Base-by-base conservation (phyloP, 495 filamentous ascomycete species). In the Aspergillus sparsus region DNA sequence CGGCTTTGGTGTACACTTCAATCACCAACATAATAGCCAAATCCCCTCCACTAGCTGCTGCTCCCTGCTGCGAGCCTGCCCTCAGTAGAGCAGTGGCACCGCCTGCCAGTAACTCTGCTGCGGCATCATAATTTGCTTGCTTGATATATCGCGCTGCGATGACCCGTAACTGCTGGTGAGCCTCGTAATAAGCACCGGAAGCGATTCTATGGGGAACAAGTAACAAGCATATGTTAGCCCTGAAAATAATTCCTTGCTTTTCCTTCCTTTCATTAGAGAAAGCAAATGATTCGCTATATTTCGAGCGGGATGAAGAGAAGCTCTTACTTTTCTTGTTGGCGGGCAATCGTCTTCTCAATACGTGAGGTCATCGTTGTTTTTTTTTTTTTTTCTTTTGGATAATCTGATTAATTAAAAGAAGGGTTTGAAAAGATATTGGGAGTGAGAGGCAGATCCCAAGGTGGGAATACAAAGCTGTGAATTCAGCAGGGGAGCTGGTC, bases 181-280 rank as follows among this genome's bases (percentile, higher is more conserved):
- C 94, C 82, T 98, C 94, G 77, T 98, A 98, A 80, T 85, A 97
- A 66, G 91, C 85, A 60, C 94, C 95, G 74, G 94, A 92, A 62
- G 86, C 82, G 73, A 97, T 97, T 70, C 93, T 95, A 47, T 16
- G 11, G n/a, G 75, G 60, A 57, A 11, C 31, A 21, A 55, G 49
- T 32, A 53, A 34, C 51, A 57, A 35, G 49, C 7, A 27, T 31
- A 44, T 3, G 49, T 60, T 57, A 60, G 52, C 10, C 18, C 9
- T 7, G 37, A 18, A n/a, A 18, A 7, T 7, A 35, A 4, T 32
- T 46, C 15, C 31, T 18, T 13, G 7, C 15, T 3, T 27, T 27
- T 3, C 21, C 3, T 27, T 27, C 21, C 21, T 27, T 27, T 27
- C 21, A 27, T 27, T 3, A 27, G 21, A 27, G 21, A 27, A 27